These are phyloP conservation scores for Selaginella tamariscina DNA, from an alignment of 75 land plant genomes.

Conservation along the genomic window DNA sequence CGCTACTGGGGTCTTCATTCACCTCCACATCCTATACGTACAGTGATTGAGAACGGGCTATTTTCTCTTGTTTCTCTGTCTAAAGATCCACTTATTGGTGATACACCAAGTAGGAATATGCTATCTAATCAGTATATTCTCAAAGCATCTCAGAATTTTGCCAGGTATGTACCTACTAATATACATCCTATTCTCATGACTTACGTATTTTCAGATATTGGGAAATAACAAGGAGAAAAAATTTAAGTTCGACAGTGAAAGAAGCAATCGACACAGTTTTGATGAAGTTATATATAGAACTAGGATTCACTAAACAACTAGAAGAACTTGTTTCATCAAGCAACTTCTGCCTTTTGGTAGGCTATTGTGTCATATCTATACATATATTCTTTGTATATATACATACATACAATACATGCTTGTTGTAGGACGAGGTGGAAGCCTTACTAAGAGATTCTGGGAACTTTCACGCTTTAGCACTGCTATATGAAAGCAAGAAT, in stretches of 20 bases:
- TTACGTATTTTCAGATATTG: slow-evolving; percentile 42
- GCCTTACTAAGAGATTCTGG: slow-evolving; percentile 60
- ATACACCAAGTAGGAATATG: slow-evolving; percentile 58
- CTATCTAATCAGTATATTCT: slow-evolving; percentile 23
- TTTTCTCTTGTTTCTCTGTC: no score
- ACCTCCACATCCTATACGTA: slow-evolving; percentile 67
- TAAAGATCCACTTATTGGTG: no score
- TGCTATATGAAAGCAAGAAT: slow-evolving; percentile 85
- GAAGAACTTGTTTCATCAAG: slow-evolving; percentile 68
- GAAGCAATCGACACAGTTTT: slow-evolving; percentile 93
- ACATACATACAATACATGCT: no score
- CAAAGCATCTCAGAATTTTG: not conserved
- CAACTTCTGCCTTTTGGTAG: slow-evolving; percentile 84
- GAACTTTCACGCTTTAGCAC: slow-evolving; percentile 76
- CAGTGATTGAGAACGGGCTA: slow-evolving; percentile 76
- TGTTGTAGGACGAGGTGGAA: slow-evolving; percentile 99
- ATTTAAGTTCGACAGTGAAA: slow-evolving; percentile 34
- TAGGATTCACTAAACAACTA: slow-evolving; percentile 53
- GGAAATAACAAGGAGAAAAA: slow-evolving; percentile 40
- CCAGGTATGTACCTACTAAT: not conserved
- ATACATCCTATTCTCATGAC: not conserved
- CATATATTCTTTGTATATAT: no score
- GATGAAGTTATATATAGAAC: slow-evolving; percentile 67
- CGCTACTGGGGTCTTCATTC: slow-evolving; percentile 99
- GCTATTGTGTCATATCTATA: no score